Base-by-base conservation (phyloP, 495 filamentous ascomycete species). In the Aspergillus homomorphus region DNA sequence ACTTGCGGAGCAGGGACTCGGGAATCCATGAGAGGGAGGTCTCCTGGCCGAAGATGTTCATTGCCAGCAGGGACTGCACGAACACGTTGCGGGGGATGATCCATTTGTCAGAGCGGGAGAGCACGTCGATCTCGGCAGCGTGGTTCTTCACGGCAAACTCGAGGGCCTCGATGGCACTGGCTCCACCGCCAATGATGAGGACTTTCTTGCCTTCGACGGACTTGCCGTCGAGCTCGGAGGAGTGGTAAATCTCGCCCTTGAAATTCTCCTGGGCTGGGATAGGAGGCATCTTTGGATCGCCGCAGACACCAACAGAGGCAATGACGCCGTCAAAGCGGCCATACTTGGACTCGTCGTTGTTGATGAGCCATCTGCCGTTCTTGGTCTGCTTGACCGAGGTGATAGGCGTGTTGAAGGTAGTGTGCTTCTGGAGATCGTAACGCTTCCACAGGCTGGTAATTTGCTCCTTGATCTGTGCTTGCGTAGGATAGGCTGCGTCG, bases 91-190 rank as follows among this genome's bases (percentile, higher is more conserved):
- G 84, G 3, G 90, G 91, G 54, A 94, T 92, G 53, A 94, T 87
- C 90, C 90, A 94, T 74, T 94, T 94, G 65, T 94, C 90, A 22
- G 83, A 87, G 16, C 90, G 82, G 1, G 89, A 84, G 5, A 94
- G 79, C 18, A 96, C 84, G 60, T 87, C 84, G 1, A 88, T 86
- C 60, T 87, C 84, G 7, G 72, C 73, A 0, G 89, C 90, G 1
- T 82, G 80, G 43, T 84, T 81, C 48, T 83, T 72, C 19, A 87
- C 81, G 8, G 88, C 89, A 62, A 91, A 94, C 61, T 96, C 90
- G 23, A 94, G 74, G 0, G 89, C 90, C 72, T 96, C 91, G 14
- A 94, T 87, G 0, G 90, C 90, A 58, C 85, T 89, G 14, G 90
- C 90, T 6, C 90, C 90, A 19, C 90, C 89, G 9, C 89, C 90